These are phyloP conservation scores for Sordariomycetes sp. DNA, from an alignment of 2,329 filamentous ascomycete species.

Conservation along the genomic window DNA sequence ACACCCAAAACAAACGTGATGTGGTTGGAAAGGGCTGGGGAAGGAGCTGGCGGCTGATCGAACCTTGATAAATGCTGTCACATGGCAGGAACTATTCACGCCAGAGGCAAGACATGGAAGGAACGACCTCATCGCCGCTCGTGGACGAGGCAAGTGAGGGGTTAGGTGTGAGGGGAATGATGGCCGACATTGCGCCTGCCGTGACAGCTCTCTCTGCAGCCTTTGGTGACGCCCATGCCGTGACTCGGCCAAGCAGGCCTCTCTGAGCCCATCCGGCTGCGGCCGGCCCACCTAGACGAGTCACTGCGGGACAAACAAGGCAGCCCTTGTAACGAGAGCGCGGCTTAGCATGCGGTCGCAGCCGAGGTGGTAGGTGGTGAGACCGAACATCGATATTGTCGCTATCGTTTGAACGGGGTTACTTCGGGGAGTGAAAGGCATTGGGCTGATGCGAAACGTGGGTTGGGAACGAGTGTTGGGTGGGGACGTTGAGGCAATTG, in stretches of 20 bases:
- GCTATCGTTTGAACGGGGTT: background rate
- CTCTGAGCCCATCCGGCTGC: background rate
- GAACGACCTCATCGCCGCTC: background rate
- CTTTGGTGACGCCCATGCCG: background rate
- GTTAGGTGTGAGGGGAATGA: background rate
- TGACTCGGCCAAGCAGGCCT: background rate
- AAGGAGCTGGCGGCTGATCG: background rate
- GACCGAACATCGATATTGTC: background rate
- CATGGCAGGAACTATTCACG: background rate
- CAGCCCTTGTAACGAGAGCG: background rate
- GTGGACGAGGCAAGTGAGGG: background rate
- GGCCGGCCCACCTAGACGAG: background rate
- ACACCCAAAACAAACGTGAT: background rate
- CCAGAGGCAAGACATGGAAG: background rate
- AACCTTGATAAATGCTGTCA: background rate
- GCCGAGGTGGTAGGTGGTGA: background rate
- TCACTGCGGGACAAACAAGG: background rate
- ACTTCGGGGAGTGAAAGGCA: background rate
- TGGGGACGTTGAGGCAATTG: background rate
- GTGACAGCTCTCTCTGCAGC: background rate
- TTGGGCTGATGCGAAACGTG: background rate
- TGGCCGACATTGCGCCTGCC: background rate
- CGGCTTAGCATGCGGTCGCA: background rate
- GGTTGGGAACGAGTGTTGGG: background rate
- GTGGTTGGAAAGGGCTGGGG: background rate